Percentiles rank a stretch among this genome's conserved stretches.
Conservation (phyloP, 371 early-diverging fungal species). For the Vairimorpha apis region DNA sequence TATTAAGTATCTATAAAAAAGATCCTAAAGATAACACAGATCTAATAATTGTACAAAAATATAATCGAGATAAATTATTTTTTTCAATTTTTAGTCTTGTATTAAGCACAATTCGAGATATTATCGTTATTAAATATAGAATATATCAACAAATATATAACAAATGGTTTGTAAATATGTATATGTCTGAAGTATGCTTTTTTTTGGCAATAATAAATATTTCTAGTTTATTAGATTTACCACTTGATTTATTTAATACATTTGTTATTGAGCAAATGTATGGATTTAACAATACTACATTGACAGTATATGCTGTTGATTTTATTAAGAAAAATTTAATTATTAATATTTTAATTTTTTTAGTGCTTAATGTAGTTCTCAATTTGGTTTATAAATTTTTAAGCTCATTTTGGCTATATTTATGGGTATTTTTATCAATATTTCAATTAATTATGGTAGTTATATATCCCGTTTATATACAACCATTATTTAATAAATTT, state of each 20-base stretch:
- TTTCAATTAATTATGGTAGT: slow-evolving; percentile 79
- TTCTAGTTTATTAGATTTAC: slow-evolving; percentile 65
- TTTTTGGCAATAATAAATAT: slow-evolving; percentile 11
- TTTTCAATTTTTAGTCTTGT: slow-evolving; percentile 67
- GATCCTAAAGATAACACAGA: not conserved
- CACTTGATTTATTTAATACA: slow-evolving; percentile 74
- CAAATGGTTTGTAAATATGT: slow-evolving; percentile 3
- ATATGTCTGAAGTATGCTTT: slow-evolving; percentile 6
- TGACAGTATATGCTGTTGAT: slow-evolving; percentile 73
- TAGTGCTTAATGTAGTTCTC: slow-evolving; percentile 21
- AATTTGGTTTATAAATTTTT: slow-evolving; percentile 28
- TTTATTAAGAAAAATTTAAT: slow-evolving; percentile 59
- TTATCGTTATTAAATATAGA: slow-evolving; percentile 5
- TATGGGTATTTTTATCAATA: slow-evolving; percentile 61
- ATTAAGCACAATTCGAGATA: not conserved
- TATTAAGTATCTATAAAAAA: slow-evolving; percentile 16
- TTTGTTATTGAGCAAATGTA: slow-evolving; percentile 86
- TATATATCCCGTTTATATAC: slow-evolving; percentile 84
- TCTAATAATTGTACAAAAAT: slow-evolving; percentile 66
- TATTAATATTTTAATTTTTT: slow-evolving; percentile 41
- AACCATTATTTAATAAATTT: slow-evolving; percentile 91
- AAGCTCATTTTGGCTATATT: slow-evolving; percentile 23
- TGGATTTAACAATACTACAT: slow-evolving; percentile 90
- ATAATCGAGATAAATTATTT: slow-evolving; percentile 74
- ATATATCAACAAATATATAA: slow-evolving; percentile 8